phyloP scores from a whole-genome alignment of 164 flowering plant species.

The Umbellularia californica region DNA sequence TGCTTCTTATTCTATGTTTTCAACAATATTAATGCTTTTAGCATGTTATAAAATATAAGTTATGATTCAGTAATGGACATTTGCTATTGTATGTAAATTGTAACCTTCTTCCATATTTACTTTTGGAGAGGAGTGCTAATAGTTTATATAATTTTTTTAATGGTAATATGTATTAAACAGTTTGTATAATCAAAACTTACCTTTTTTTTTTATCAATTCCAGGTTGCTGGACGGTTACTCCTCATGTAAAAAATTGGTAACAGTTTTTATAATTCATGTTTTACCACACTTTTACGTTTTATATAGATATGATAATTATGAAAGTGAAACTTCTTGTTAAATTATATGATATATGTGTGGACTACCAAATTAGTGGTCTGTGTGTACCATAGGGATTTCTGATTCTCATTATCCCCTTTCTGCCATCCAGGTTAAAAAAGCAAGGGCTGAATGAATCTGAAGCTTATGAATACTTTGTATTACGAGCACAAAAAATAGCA shows the following conservation, averaged over 20 bases:
- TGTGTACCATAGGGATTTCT: not conserved
- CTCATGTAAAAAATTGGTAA: conserved; percentile 63
- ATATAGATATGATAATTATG: not conserved
- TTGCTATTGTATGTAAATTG: not conserved
- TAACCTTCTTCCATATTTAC: not conserved
- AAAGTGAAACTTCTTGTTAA: not conserved
- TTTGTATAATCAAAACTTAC: not conserved
- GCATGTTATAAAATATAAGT: not conserved
- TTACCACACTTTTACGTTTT: not conserved
- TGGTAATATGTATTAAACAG: no score
- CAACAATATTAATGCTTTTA: not conserved
- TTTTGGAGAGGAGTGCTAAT: not conserved
- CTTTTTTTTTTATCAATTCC: conserved; percentile 20
- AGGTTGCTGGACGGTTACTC: conserved; percentile 76
- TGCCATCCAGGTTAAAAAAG: conserved; percentile 48
- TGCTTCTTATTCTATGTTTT: not conserved
- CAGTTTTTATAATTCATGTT: not conserved
- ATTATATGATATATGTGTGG: not conserved
- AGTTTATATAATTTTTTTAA: not conserved
- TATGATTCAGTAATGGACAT: not conserved
- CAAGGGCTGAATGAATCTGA: conserved; percentile 39
- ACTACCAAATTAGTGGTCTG: not conserved
- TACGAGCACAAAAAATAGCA: conserved; percentile 79
- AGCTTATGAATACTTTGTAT: conserved; percentile 78
- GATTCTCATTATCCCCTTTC: not conserved